Percentiles rank a stretch among this genome's conserved stretches.
Conservation (phyloP, 768 basidiomycete genomes). For the Sutorius australiensis region DNA sequence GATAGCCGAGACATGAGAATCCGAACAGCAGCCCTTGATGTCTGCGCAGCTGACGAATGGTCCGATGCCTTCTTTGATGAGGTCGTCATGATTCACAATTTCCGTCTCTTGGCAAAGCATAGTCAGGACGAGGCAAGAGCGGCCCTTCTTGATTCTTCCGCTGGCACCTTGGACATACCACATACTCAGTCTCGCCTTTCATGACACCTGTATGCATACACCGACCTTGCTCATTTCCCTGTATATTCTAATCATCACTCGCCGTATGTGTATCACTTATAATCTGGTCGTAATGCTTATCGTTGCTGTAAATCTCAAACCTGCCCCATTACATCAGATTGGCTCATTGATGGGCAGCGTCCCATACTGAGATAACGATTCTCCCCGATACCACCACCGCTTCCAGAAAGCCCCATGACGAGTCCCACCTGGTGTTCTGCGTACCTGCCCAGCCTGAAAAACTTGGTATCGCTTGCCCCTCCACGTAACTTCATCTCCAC, state of each 20-base stretch:
- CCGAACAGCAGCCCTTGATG: constrained; percentile 44
- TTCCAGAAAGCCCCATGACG: constrained; percentile 24
- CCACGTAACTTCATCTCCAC: constrained; percentile 84
- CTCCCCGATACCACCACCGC: constrained; percentile 18
- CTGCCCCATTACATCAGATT: constrained; percentile 21
- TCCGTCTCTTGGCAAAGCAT: constrained; percentile 36
- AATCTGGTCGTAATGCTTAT: constrained; percentile 30
- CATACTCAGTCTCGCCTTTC: constrained; percentile 16
- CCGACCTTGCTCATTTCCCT: constrained; percentile 25
- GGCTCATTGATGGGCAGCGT: constrained; percentile 10
- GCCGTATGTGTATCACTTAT: constrained; percentile 33
- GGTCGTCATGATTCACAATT: constrained; percentile 56
- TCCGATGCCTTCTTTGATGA: constrained; percentile 61
- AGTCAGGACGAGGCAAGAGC: constrained; percentile 36
- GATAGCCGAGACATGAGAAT: constrained; percentile 43
- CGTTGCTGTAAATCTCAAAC: constrained; percentile 26
- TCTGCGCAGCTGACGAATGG: constrained; percentile 47
- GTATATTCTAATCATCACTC: constrained; percentile 34
- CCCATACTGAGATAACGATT: constrained; percentile 15
- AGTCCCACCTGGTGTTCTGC: constrained; percentile 23
- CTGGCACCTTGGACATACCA: constrained; percentile 22
- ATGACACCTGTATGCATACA: constrained; percentile 32
- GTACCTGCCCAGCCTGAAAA: constrained; percentile 67
- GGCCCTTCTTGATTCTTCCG: constrained; percentile 23
- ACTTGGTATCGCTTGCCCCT: constrained; percentile 78